A percentile compares a stretch with the other conserved stretches of the same genome.
Conservation (phyloP, 257 asterid genomes). For the Gynochthodes officinalis region DNA sequence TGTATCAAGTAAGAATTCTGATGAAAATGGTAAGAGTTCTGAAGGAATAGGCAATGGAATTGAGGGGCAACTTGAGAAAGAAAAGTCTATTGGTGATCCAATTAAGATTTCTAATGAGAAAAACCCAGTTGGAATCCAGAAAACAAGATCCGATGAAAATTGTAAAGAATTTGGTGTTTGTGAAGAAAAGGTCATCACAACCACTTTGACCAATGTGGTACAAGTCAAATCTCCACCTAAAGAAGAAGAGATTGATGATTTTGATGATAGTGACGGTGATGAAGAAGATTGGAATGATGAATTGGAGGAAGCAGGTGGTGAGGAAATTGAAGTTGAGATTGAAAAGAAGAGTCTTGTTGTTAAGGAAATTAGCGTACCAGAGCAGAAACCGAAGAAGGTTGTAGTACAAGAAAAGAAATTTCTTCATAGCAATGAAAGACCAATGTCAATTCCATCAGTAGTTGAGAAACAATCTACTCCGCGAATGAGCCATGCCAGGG, state of each 20-base stretch:
- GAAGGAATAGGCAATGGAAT: constrained; percentile 1
- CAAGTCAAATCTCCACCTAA: constrained; percentile 26
- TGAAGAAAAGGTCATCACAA: constrained; percentile 55
- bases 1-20: constrained; percentile 11
- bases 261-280: constrained; percentile 23
- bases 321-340: constrained; percentile 30
- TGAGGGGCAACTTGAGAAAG: constrained; percentile 8
- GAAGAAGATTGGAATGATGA: constrained; percentile 29
- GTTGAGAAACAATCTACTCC: constrained; percentile 42
- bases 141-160: constrained; percentile 47
- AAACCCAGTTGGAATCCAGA: constrained; percentile 18
- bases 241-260: constrained; percentile 20
- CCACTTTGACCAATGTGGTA: constrained; percentile 29
- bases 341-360: constrained; percentile 38
- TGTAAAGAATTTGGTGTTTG: constrained; percentile 36
- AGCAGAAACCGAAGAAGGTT: constrained; percentile 31
- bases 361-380: constrained; percentile 33
- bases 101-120: constrained; percentile 20
- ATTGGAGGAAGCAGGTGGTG: constrained; percentile 25
- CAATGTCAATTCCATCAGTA: constrained; percentile 35
- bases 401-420: constrained; percentile 41
- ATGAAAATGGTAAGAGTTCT: constrained; percentile 17
- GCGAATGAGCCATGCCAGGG: constrained; percentile 30
- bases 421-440: constrained; percentile 29
- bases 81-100: constrained; percentile 6